Evolutionary conservation across 768 basidiomycete genomes (phyloP), one percentile per base, ranked within the genome.

Genomic region (Tephrocybe sp.): DNA sequence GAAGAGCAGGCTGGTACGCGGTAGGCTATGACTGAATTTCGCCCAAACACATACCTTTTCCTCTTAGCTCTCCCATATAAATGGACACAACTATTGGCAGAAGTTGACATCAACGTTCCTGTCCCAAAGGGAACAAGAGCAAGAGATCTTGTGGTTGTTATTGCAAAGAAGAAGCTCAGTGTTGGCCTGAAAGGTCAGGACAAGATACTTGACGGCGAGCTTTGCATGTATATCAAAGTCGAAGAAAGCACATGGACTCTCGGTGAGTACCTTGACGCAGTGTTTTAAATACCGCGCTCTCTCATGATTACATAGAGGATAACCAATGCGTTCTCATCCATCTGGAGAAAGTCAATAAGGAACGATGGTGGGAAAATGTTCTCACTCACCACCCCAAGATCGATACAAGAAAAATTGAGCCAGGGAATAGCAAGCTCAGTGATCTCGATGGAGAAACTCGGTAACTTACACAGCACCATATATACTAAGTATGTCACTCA

Each of bases 361-460:
- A 90, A 67, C 83, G 90, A 52, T 98, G 97, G 97, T 99, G 97
- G 97, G 90, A 93, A 67, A 94, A 98, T 66, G 88, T 98, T 57
- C 73, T 98, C 45, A 88, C 88, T 1, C 91, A 96, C 62, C 93
- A 97, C 63, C 93, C 97, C 12, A 98, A 94, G 76, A 87, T 98
- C 76, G 90, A 98, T 63, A 97, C 94, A 9, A 88, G 79, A 48
- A 98, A 97, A 74, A 98, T 99, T 58, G 86, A 88, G 61, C 97
- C 97, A 2, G 84, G 87, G 62, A 95, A 98, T 66, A 94, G 94
- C 65, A 96, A 97, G 66, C 77, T 99, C 47, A 90, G 93, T 65
- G 97, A 99, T 63, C 79, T 99, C 18, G 97, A 99, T 62, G 89
- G 88, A 10, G 96, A 98, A 66, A 98, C 96, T 0, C 84, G 91